Evolutionary conservation across 805 yeast genomes (phyloP).

Genomic region (Scheffersomyces amazonensis): DNA sequence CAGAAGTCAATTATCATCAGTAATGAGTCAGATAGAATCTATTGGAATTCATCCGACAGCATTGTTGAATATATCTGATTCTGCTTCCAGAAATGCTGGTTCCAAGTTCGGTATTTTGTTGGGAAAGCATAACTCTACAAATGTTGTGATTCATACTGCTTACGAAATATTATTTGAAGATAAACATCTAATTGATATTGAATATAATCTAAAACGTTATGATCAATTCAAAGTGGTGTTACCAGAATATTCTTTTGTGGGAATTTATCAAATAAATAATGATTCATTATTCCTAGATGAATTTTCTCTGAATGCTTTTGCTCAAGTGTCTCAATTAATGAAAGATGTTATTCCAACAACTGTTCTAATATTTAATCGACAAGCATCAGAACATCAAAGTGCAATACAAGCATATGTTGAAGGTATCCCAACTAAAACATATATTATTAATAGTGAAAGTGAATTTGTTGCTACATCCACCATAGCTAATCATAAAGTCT

Average conservation of each 20-base stretch:
- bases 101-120: constrained; percentile 25
- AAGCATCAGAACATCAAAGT: too few relatives aligned
- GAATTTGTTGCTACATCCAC: constrained; percentile 34
- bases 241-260: constrained; percentile 26
- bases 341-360: constrained; percentile 8
- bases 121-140: constrained; percentile 13
- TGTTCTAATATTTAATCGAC: too few relatives aligned
- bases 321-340: constrained; percentile 4
- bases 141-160: constrained; percentile 18
- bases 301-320: not conserved
- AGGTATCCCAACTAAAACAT: constrained; percentile 8
- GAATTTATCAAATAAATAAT: constrained; percentile 23
- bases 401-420: not conserved
- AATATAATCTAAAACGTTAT: constrained; percentile 21
- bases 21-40: not conserved
- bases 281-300: not conserved
- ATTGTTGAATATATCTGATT: constrained; percentile 29
- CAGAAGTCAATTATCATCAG: too few relatives aligned
- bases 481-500: constrained; percentile 23
- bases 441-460: constrained; percentile 23
- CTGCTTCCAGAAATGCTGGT: constrained; percentile 16
- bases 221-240: constrained; percentile 25
- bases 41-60: constrained; percentile 22
- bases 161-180: constrained; percentile 19
- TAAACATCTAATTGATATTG: constrained; percentile 12